These are phyloP conservation scores for Letharia columbiana DNA, from an alignment of 495 filamentous ascomycete species.

Conservation along the genomic window DNA sequence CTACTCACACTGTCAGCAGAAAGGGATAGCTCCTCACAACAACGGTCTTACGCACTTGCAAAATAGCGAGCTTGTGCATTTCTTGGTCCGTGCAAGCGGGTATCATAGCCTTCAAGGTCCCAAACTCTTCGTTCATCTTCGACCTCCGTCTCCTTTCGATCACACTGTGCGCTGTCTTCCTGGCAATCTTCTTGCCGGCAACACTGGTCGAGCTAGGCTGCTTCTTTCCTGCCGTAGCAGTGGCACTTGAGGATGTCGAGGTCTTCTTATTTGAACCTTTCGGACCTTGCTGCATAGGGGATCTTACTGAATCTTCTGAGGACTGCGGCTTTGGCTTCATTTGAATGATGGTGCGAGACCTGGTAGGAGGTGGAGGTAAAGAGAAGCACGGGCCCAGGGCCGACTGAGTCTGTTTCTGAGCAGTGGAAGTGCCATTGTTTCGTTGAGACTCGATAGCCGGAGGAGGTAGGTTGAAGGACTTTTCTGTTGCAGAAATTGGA, in stretches of 20 bases:
- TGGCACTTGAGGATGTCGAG: slow-evolving; percentile 18
- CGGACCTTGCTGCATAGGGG: slow-evolving; percentile 8
- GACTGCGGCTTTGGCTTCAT: slow-evolving; percentile 61
- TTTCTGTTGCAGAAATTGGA: slow-evolving; percentile 43
- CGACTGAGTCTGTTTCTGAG: slow-evolving; percentile 43
- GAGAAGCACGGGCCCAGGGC: slow-evolving; percentile 54
- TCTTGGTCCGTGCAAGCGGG: slow-evolving; percentile 83
- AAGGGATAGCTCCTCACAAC: not conserved
- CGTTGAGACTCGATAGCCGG: slow-evolving; percentile 54
- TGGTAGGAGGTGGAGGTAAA: slow-evolving; percentile 83
- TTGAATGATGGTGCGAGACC: slow-evolving; percentile 93
- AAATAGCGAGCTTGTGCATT: slow-evolving; percentile 96
- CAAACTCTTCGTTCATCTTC: slow-evolving; percentile 99
- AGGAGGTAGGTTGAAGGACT: slow-evolving; percentile 71
- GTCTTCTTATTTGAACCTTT: slow-evolving; percentile 26
- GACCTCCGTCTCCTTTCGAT: slow-evolving; percentile 86
- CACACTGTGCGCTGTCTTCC: slow-evolving; percentile 92
- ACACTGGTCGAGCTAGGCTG: slow-evolving; percentile 59
- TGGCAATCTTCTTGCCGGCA: slow-evolving; percentile 80
- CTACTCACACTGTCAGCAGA: slow-evolving; percentile 35
- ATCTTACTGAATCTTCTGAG: slow-evolving; percentile 25
- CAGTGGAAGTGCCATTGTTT: slow-evolving; percentile 30
- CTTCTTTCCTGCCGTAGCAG: slow-evolving; percentile 46
- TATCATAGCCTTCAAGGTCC: slow-evolving; percentile 87
- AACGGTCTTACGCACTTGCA: slow-evolving; percentile 56